A percentile compares a stretch with the other conserved stretches of the same genome.
phyloP scores from a whole-genome alignment of 768 basidiomycete species.

The Trametes punicea region DNA sequence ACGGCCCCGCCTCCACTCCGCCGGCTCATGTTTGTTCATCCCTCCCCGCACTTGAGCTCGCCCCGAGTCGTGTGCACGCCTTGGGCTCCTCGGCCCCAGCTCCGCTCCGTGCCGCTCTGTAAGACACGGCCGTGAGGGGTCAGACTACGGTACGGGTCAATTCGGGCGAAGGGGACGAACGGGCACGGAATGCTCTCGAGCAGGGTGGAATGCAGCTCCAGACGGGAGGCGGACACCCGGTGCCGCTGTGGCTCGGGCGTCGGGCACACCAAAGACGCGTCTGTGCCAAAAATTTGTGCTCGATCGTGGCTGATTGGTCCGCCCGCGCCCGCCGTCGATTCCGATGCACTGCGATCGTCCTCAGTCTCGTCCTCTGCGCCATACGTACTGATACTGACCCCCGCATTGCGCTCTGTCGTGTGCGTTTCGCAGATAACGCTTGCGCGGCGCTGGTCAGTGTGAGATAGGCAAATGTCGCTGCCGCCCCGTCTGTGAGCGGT shows the following conservation, averaged over 20 bases:
- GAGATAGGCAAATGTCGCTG: conserved; percentile 2
- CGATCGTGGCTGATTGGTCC: conserved; percentile 1
- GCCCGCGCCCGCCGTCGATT: not conserved
- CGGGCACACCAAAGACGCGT: not conserved
- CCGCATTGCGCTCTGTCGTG: too few species aligned
- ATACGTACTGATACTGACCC: not conserved
- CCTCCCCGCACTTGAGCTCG: not conserved
- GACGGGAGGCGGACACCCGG: not conserved
- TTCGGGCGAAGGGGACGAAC: too few species aligned
- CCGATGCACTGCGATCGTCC: not conserved
- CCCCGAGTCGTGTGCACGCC: not conserved
- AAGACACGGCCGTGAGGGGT: too few species aligned
- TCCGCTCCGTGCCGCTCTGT: not conserved
- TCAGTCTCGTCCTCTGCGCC: not conserved
- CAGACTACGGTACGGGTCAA: too few species aligned
- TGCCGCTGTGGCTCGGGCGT: not conserved
- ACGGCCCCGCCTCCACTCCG: not conserved
- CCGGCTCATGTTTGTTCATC: not conserved
- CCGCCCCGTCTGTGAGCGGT: not conserved
- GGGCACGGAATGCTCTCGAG: not conserved
- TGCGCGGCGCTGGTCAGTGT: not conserved
- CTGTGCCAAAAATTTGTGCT: not conserved
- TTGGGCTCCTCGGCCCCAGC: not conserved
- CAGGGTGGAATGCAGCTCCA: not conserved
- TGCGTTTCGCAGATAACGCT: conserved; percentile 3